phyloP scores from a whole-genome alignment of 768 basidiomycete species.

The Boletus speciosus region DNA sequence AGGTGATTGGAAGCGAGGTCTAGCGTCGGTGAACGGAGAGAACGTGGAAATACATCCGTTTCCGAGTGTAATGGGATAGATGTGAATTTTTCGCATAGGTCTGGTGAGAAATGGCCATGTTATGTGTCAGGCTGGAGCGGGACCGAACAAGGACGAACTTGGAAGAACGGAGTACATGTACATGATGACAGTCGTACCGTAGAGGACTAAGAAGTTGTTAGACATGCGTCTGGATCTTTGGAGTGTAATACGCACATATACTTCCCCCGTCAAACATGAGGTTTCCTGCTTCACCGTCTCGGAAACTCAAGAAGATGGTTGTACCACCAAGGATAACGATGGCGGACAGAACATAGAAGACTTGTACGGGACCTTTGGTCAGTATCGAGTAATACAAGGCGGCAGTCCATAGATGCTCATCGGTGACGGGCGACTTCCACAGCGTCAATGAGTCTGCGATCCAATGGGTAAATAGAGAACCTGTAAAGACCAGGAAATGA shows the following conservation, averaged over 20 bases:
- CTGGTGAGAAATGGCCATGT: conserved; percentile 33
- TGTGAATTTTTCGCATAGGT: conserved; percentile 56
- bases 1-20: conserved; percentile 83
- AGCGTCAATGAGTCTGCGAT: conserved; percentile 89
- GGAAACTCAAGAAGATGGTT: conserved; percentile 74
- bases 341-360: conserved; percentile 54
- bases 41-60: conserved; percentile 58
- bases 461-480: conserved; percentile 85
- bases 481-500: conserved; percentile 34
- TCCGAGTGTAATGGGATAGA: conserved; percentile 50
- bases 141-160: conserved; percentile 45
- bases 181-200: conserved; percentile 64
- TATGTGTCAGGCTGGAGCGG: neutral
- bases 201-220: conserved; percentile 57
- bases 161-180: conserved; percentile 78
- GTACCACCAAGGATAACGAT: conserved; percentile 57
- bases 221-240: neutral
- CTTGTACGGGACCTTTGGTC: conserved; percentile 56
- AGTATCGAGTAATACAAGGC: conserved; percentile 81
- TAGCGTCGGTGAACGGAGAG: conserved; percentile 60
- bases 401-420: conserved; percentile 78
- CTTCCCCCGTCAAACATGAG: conserved; percentile 92
- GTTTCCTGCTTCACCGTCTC: conserved; percentile 75
- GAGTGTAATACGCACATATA: conserved; percentile 56
- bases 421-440: conserved; percentile 86